Conservation (phyloP, 345 rosid genomes). For the Abelmoschus esculentus region DNA sequence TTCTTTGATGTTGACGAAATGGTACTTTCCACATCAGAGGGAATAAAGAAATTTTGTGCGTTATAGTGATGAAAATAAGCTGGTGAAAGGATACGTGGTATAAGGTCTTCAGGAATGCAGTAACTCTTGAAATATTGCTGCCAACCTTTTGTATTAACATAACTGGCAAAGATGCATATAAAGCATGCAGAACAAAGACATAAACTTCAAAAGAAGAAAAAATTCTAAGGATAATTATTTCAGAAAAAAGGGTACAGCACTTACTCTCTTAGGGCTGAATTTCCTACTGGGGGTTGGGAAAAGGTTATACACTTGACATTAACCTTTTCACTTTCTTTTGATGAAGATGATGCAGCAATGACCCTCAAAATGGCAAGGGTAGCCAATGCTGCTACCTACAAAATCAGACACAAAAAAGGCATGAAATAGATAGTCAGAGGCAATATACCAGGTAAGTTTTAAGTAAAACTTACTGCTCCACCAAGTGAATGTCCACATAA, state of each 20-base stretch:
- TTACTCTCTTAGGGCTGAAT: constrained; percentile 95
- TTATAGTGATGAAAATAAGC: constrained; percentile 95
- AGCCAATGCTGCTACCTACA: constrained; percentile 89
- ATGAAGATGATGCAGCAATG: constrained; percentile 65
- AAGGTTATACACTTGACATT: constrained; percentile 89
- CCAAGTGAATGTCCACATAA: constrained; percentile 98
- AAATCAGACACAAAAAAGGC: constrained; percentile 1
- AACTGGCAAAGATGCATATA: constrained; percentile 29
- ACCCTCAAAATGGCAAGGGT: constrained; percentile 95
- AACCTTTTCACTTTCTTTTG: constrained; percentile 58
- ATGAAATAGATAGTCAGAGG: not conserved
- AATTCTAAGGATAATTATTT: constrained; percentile 1
- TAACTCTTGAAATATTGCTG: constrained; percentile 87
- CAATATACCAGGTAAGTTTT: constrained; percentile 3
- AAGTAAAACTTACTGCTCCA: constrained; percentile 62
- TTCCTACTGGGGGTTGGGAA: constrained; percentile 95
- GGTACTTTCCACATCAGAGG: constrained; percentile 28
- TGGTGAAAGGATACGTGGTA: constrained; percentile 89
- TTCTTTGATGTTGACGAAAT: constrained; percentile 25
- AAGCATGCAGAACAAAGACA: not conserved
- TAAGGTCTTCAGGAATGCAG: constrained; percentile 95
- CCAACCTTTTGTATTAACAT: constrained; percentile 89
- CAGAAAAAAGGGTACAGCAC: constrained; percentile 13
- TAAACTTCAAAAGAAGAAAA: constrained; percentile 2
- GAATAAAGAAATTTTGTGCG: constrained; percentile 44